These are phyloP conservation scores for Colletotrichum truncatum DNA, from an alignment of 2,329 filamentous ascomycete species.

Conservation along the genomic window DNA sequence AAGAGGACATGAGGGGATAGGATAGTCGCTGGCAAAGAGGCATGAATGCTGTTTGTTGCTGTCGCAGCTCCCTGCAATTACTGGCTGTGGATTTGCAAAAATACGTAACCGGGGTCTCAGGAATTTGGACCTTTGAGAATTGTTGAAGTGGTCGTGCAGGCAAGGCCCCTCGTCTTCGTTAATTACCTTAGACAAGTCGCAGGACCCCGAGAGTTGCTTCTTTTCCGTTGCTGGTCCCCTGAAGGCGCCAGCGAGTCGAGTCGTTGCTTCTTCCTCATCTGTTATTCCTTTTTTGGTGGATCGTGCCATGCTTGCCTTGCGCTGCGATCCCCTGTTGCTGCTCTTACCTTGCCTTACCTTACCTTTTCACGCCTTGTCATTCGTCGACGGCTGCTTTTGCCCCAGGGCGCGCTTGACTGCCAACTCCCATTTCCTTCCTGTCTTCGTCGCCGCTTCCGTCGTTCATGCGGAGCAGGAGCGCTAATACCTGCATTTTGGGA, in stretches of 20 bases:
- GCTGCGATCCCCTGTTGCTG: not conserved
- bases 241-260: not conserved
- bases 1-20: not conserved
- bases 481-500: not conserved
- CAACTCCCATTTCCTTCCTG: not conserved
- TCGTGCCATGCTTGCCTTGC: conserved; percentile 11
- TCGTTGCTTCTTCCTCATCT: conserved; percentile 23
- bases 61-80: not conserved
- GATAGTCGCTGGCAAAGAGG: not conserved
- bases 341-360: conserved; percentile 5
- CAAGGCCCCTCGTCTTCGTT: conserved; percentile 6
- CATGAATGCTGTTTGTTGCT: not conserved
- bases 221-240: not conserved
- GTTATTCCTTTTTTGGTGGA: conserved; percentile 23
- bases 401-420: conserved; percentile 9
- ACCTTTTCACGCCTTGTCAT: not conserved
- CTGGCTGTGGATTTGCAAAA: not conserved
- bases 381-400: not conserved
- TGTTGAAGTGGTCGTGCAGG: not conserved
- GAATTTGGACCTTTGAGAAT: not conserved
- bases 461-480: conserved; percentile 19
- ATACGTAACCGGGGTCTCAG: not conserved
- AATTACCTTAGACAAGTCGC: not conserved
- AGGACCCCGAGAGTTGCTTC: conserved; percentile 5
- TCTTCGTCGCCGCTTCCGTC: conserved; percentile 1